Conservation (phyloP, 768 basidiomycete genomes). For the Piloderma croceum region DNA sequence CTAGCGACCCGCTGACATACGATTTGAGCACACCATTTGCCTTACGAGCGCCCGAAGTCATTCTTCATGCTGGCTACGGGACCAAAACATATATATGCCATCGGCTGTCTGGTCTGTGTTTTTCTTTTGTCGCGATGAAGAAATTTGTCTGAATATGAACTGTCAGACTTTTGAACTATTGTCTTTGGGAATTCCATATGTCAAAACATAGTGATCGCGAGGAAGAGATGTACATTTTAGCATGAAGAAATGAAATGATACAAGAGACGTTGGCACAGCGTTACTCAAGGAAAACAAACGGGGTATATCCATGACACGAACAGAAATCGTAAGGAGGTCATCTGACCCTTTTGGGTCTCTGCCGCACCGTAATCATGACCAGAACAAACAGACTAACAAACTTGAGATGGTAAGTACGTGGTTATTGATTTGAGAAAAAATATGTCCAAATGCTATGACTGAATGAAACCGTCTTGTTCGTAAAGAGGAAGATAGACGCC, state of each 20-base stretch:
- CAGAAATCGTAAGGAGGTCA: too few species aligned
- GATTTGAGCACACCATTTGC: conserved; percentile 13
- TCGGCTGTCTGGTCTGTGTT: conserved; percentile 24
- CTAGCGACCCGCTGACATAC: conserved; percentile 16
- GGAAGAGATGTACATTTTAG: conserved; percentile 22
- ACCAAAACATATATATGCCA: conserved; percentile 25
- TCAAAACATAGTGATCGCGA: conserved; percentile 9
- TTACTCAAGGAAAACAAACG: too few species aligned
- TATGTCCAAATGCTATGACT: conserved; percentile 2
- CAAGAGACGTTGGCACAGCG: too few species aligned
- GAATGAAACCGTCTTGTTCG: conserved; percentile 57
- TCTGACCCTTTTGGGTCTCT: too few species aligned
- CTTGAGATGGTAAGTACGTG: too few species aligned
- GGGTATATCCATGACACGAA: too few species aligned
- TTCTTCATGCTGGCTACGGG: conserved; percentile 16
- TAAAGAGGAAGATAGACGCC: conserved; percentile 75
- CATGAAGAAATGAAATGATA: conserved; percentile 25
- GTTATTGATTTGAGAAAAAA: too few species aligned
- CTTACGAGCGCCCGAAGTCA: conserved; percentile 25
- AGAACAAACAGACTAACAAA: too few species aligned
- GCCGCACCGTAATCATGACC: too few species aligned
- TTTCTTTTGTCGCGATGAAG: too few species aligned
- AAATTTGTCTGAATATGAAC: too few species aligned
- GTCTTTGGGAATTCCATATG: conserved; percentile 18
- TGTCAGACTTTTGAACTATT: conserved; percentile 22